Percentiles rank a stretch among this genome's conserved stretches.
Conservation (phyloP, 1,139 yeast species). For the Magnusiomyces fungicola region DNA sequence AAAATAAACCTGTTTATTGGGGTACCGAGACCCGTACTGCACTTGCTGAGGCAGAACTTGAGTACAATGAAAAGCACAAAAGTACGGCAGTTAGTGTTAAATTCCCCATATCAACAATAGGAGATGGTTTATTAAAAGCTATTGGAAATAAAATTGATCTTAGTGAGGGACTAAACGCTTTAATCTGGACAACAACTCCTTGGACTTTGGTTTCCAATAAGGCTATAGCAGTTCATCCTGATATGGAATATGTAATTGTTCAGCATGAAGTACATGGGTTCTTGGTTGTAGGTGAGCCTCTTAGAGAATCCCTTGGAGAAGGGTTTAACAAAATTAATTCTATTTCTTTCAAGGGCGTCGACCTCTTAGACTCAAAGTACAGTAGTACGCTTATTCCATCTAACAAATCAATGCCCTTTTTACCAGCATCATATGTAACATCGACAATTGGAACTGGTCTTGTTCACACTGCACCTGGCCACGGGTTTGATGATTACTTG, state of each 20-base stretch:
- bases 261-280: conserved; percentile 31
- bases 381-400: conserved; percentile 34
- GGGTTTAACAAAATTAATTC: conserved; percentile 14
- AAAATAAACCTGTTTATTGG: conserved; percentile 95
- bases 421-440: conserved; percentile 79
- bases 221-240: conserved; percentile 68
- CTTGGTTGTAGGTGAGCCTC: conserved; percentile 29
- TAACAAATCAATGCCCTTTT: conserved; percentile 41
- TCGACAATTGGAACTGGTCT: conserved; percentile 84
- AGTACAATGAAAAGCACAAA: conserved; percentile 64
- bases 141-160: conserved; percentile 1
- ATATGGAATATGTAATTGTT: conserved; percentile 49
- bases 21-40: conserved; percentile 93
- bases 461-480: conserved; percentile 97
- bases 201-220: conserved; percentile 91
- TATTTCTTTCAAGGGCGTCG: conserved; percentile 37
- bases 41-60: conserved; percentile 91
- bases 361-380: conserved; percentile 44
- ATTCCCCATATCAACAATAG: conserved; percentile 43
- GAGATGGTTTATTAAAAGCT: conserved; percentile 3
- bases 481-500: conserved; percentile 88
- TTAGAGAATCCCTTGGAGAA: conserved; percentile 14
- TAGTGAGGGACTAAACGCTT: conserved; percentile 19
- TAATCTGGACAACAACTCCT: conserved; percentile 96
- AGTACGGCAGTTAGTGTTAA: conserved; percentile 67